These are phyloP conservation scores for Suillus subluteus DNA, from an alignment of 768 basidiomycete genomes.

Conservation along the genomic window DNA sequence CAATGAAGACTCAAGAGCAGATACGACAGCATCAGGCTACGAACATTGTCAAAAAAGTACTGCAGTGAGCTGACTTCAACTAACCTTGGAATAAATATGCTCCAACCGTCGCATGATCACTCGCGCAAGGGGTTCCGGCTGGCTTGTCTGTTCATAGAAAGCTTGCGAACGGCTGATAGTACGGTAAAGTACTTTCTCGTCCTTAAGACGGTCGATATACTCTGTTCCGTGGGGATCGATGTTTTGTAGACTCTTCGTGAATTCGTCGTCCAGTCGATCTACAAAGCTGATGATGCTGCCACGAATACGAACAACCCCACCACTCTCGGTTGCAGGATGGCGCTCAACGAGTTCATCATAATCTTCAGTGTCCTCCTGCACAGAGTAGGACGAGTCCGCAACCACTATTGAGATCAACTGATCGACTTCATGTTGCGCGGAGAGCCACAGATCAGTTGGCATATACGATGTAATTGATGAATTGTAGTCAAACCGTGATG, in stretches of 20 bases:
- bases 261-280: constrained; percentile 97
- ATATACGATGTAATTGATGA: constrained; percentile 84
- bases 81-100: constrained; percentile 97
- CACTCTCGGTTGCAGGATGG: constrained; percentile 68
- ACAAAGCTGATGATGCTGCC: constrained; percentile 97
- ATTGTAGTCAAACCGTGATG: constrained; percentile 97
- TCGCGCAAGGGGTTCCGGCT: constrained; percentile 79
- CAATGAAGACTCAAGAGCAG: constrained; percentile 80
- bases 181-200: constrained; percentile 92
- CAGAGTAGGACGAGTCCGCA: constrained; percentile 70
- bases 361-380: constrained; percentile 86
- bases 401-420: constrained; percentile 82
- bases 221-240: constrained; percentile 99
- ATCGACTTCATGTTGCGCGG: constrained; percentile 88
- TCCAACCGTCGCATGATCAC: constrained; percentile 95
- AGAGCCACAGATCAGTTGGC: constrained; percentile 90
- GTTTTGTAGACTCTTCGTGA: constrained; percentile 95
- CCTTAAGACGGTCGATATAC: constrained; percentile 95
- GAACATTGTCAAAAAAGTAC: constrained; percentile 7
- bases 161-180: constrained; percentile 93
- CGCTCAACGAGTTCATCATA: constrained; percentile 92
- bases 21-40: constrained; percentile 91
- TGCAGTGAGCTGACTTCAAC: constrained; percentile 9
- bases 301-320: constrained; percentile 81
- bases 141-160: constrained; percentile 82